Evolutionary conservation across 2,329 filamentous ascomycete genomes (phyloP).

Genomic region (Dactylellina parvicollis): DNA sequence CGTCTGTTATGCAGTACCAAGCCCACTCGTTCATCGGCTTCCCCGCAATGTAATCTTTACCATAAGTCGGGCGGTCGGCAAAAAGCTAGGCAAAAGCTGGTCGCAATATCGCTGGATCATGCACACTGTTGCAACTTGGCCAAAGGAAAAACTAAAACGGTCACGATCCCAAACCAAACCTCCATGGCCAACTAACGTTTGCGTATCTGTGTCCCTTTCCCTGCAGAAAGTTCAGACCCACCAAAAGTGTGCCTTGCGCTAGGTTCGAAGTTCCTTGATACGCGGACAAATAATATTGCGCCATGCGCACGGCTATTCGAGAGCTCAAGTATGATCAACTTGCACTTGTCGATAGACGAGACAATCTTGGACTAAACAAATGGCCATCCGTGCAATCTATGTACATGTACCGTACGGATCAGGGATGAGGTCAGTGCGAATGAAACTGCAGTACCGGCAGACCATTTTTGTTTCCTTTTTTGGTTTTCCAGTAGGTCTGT

Average conservation of each 20-base stretch:
- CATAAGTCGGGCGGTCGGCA: constrained; percentile 16
- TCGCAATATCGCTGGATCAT: background rate
- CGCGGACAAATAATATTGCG: constrained; percentile 50
- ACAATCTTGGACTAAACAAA: constrained; percentile 1
- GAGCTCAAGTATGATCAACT: background rate
- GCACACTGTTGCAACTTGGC: background rate
- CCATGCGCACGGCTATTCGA: constrained; percentile 16
- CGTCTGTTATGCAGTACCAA: constrained; percentile 9
- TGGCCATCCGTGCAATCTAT: background rate
- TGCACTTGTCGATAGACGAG: constrained; percentile 35
- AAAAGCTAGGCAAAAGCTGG: background rate
- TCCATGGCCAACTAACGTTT: no score
- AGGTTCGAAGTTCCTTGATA: constrained; percentile 6
- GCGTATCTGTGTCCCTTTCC: background rate
- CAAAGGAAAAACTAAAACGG: background rate
- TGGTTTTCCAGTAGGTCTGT: constrained; percentile 4
- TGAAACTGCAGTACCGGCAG: constrained; percentile 26
- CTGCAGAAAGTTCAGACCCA: background rate
- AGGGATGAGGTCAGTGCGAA: constrained; percentile 42
- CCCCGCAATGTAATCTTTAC: no score
- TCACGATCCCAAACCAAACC: no score
- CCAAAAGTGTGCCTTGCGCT: background rate
- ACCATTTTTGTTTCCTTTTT: constrained; percentile 7
- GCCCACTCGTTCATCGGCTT: background rate
- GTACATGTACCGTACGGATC: background rate